Conservation (phyloP, 73 alveolate genomes). For the Effrenium voratum region DNA sequence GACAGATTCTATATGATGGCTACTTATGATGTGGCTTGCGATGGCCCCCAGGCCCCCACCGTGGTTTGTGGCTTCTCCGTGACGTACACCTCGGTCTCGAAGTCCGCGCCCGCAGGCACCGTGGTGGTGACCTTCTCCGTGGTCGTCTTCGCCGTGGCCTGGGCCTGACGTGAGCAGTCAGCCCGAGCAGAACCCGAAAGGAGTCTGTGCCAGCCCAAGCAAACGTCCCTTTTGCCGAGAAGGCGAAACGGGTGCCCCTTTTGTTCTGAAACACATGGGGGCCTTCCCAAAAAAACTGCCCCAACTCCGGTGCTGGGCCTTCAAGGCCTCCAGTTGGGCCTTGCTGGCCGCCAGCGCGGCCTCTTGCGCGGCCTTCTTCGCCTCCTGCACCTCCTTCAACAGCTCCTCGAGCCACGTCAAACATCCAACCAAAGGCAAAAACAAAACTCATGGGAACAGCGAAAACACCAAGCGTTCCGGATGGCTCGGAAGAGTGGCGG, state of each 20-base stretch:
- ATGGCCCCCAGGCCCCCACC: not conserved
- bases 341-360: slow-evolving; percentile 28
- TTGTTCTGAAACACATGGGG: no score
- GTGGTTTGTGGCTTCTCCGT: slow-evolving; percentile 5
- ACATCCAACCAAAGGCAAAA: not conserved
- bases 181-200: no score
- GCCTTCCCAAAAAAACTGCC: no score
- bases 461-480: no score
- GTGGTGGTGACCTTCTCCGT: not conserved
- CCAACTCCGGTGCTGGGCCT: no score
- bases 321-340: slow-evolving; percentile 23
- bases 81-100: slow-evolving; percentile 44
- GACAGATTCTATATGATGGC: no score
- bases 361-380: slow-evolving; percentile 24
- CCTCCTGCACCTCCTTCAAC: slow-evolving; percentile 31
- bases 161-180: no score
- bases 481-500: no score
- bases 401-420: slow-evolving; percentile 3
- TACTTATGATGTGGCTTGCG: no score
- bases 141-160: not conserved
- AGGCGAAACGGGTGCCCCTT: no score
- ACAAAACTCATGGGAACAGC: not conserved
- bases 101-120: not conserved
- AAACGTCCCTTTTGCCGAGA: no score
- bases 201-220: no score